These are phyloP conservation scores for Wickerhamiella musiphila DNA, from an alignment of 805 yeast species.

Conservation along the genomic window DNA sequence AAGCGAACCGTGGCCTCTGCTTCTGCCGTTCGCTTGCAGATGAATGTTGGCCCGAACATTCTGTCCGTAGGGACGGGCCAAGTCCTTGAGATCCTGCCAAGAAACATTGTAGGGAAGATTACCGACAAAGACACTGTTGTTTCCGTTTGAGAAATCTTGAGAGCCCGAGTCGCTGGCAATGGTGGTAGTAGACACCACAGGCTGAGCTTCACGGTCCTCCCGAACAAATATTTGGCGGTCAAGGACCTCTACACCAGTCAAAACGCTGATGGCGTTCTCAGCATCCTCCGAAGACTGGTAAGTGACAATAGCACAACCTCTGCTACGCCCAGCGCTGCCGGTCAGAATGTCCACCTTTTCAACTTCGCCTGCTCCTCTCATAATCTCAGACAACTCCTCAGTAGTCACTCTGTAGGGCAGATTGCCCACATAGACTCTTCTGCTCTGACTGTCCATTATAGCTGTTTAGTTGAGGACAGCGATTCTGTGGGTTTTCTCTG, in stretches of 20 bases:
- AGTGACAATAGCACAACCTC: constrained; percentile 50
- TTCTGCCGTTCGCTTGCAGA: constrained; percentile 47
- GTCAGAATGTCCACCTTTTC: constrained; percentile 71
- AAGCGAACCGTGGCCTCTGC: constrained; percentile 78
- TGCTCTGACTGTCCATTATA: constrained; percentile 1
- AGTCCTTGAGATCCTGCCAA: constrained; percentile 76
- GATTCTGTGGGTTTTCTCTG: too few species aligned
- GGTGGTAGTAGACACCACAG: constrained; percentile 4
- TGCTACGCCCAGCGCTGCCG: constrained; percentile 56
- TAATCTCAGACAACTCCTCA: constrained; percentile 24
- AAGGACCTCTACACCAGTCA: constrained; percentile 42
- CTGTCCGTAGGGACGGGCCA: constrained; percentile 60
- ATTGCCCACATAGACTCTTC: constrained; percentile 27
- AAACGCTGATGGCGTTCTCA: constrained; percentile 48
- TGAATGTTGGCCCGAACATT: constrained; percentile 73
- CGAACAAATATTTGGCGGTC: constrained; percentile 80
- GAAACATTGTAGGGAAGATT: constrained; percentile 67
- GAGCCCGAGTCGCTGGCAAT: constrained; percentile 1
- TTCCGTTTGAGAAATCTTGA: constrained; percentile 9
- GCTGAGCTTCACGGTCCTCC: constrained; percentile 40
- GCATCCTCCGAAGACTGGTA: constrained; percentile 50
- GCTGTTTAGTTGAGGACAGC: too few species aligned
- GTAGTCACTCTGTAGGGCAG: constrained; percentile 24
- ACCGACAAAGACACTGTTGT: constrained; percentile 41
- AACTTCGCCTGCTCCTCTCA: constrained; percentile 38